A percentile compares a stretch with the other conserved stretches of the same genome.
phyloP scores from a whole-genome alignment of 2,329 filamentous ascomycete species.

The Spiromastix sp. region DNA sequence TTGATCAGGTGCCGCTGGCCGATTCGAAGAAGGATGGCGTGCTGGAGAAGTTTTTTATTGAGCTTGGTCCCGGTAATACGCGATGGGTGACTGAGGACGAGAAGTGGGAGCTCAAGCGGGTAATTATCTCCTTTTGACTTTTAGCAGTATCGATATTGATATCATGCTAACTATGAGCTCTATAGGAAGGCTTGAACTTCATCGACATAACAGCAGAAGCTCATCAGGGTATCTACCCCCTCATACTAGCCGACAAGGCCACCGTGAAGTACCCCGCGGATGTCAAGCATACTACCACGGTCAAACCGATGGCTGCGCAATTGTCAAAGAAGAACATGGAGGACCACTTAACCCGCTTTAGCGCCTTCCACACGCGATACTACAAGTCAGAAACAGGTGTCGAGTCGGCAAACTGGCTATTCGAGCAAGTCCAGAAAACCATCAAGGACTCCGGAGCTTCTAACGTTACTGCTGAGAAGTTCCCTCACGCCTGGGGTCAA shows the following conservation, averaged over 20 bases:
- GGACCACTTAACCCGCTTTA: constrained; percentile 61
- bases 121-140: constrained; percentile 36
- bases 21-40: constrained; percentile 14
- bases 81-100: constrained; percentile 86
- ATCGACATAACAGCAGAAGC: constrained; percentile 76
- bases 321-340: constrained; percentile 69
- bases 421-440: constrained; percentile 61
- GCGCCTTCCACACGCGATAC: constrained; percentile 48
- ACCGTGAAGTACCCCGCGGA: constrained; percentile 57
- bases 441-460: constrained; percentile 62
- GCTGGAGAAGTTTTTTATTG: constrained; percentile 61
- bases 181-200: constrained; percentile 71
- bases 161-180: constrained; percentile 2
- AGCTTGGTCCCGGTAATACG: constrained; percentile 72
- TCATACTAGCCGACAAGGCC: constrained; percentile 21
- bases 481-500: constrained; percentile 79
- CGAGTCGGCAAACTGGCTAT: constrained; percentile 80
- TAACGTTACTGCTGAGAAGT: constrained; percentile 56
- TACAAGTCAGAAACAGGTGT: constrained; percentile 56
- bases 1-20: constrained; percentile 21
- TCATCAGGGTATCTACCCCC: constrained; percentile 51
- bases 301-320: constrained; percentile 56
- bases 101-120: constrained; percentile 83
- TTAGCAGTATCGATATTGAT: neutral
- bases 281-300: constrained; percentile 52